Base-by-base conservation (phyloP, 2,329 filamentous ascomycete species). In the Mariannaea elegans region DNA sequence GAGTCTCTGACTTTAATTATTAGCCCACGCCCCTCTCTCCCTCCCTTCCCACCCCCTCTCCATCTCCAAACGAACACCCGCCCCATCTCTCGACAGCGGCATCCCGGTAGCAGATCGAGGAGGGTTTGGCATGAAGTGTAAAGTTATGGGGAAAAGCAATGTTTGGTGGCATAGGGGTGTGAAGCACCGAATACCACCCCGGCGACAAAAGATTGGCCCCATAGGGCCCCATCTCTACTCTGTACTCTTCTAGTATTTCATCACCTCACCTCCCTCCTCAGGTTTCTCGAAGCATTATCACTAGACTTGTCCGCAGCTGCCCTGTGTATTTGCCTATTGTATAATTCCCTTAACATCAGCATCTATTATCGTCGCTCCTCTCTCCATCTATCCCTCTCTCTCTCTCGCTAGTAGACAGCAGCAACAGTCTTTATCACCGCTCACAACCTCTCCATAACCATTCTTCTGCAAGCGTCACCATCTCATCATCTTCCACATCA, bases 31-130 rank as follows among this genome's bases (percentile, higher is more conserved):
- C 53, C 27, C 56, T 59, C 59, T 23, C 66, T 53, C 56, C 63
- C 61, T 50, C 53, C 27, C 56, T 59, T 59, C 27, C 66, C 51
- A 54, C 63, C 61, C 64, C 64, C 62, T 36, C 65, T 10, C 13
- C 18, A 16, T 21, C 50, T 44, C 64, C 61, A 60, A 59, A 48
- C 57, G 54, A 45, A 27, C 24, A 27, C 50, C 61, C 55, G 9
- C 54, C 62, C 59, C 59, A 67, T 63, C 54, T 52, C 66, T 70
- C 68, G 65, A 69, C 67, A 71, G 62, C 62, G 59, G 60, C 63
- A 70, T 71, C 68, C 68, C 58, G 50, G 68, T 65, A 64, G 65
- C 54, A 69, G 67, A 71, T 71, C 24, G 24, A 27, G 24, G 24
- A 27, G 24, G 24, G 24, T 27, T 27, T 27, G 24, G 24, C 24